Conservation (phyloP, 495 filamentous ascomycete genomes). For the Aspergillus saccharolyticus region DNA sequence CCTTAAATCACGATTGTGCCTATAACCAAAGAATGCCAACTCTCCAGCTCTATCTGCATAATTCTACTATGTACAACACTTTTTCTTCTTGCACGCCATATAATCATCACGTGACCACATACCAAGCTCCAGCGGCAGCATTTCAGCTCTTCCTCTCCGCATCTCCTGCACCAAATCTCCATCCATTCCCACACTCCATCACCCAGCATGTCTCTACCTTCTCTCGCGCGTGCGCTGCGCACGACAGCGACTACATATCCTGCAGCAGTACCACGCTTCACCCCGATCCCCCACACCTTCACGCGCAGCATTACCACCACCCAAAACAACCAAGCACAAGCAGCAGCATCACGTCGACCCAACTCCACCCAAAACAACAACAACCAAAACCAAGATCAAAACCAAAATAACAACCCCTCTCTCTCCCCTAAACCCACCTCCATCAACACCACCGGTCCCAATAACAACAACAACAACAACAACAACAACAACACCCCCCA, state of each 20-base stretch:
- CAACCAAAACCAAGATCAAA: constrained; percentile 15
- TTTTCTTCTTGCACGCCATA: not conserved
- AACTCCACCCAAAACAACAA: constrained; percentile 15
- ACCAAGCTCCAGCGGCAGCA: not conserved
- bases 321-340: constrained; percentile 11
- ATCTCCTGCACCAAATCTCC: not conserved
- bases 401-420: constrained; percentile 3
- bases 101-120: constrained; percentile 16
- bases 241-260: constrained; percentile 12
- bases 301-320: constrained; percentile 16
- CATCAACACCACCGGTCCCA: constrained; percentile 9
- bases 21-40: not conserved
- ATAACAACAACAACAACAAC: constrained; percentile 15
- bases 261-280: not conserved
- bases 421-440: constrained; percentile 11
- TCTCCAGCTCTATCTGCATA: not conserved
- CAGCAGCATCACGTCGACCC: constrained; percentile 2
- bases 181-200: not conserved
- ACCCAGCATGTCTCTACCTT: constrained; percentile 5
- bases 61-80: no score
- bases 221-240: not conserved
- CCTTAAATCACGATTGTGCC: no score
- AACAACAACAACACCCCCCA: constrained; percentile 26
- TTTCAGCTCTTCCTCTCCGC: constrained; percentile 7
- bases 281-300: constrained; percentile 14